These are phyloP conservation scores for Rhodofomes roseus DNA, from an alignment of 1,284 basidiomycete species.

Conservation along the genomic window DNA sequence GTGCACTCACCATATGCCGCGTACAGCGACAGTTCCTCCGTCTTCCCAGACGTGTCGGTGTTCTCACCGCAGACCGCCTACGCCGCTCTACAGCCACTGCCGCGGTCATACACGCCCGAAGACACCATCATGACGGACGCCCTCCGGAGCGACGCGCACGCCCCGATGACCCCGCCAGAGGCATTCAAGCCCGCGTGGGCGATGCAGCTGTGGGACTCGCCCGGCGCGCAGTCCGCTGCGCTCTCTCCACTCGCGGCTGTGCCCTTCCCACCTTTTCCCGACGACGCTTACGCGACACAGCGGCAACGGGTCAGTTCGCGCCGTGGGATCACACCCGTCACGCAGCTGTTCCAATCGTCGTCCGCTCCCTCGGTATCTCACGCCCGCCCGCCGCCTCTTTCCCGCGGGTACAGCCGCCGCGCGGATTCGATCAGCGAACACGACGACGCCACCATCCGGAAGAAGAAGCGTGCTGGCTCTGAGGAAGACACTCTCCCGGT, in stretches of 20 bases:
- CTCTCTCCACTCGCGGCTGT: slow-evolving; percentile 17
- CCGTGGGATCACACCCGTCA: slow-evolving; percentile 36
- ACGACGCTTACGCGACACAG: slow-evolving; percentile 29
- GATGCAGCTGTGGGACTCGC: slow-evolving; percentile 54
- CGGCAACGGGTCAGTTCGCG: slow-evolving; percentile 25
- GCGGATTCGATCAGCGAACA: slow-evolving; percentile 58
- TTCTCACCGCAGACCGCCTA: slow-evolving; percentile 55
- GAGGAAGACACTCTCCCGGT: slow-evolving; percentile 35
- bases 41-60: slow-evolving; percentile 43
- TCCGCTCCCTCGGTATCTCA: slow-evolving; percentile 58
- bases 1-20: slow-evolving; percentile 22
- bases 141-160: slow-evolving; percentile 26
- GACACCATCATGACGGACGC: slow-evolving; percentile 26
- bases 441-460: slow-evolving; percentile 68
- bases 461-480: slow-evolving; percentile 49
- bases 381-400: slow-evolving; percentile 38
- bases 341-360: slow-evolving; percentile 71
- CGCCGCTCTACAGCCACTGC: slow-evolving; percentile 57
- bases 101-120: slow-evolving; percentile 51
- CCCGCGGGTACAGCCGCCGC: slow-evolving; percentile 57
- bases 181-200: slow-evolving; percentile 55
- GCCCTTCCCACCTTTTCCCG: slow-evolving; percentile 21
- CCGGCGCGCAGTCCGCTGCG: slow-evolving; percentile 13
- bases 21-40: slow-evolving; percentile 32
- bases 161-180: slow-evolving; percentile 56